Percentiles rank a stretch among this genome's conserved stretches.
phyloP scores from a whole-genome alignment of 2,329 filamentous ascomycete species.

The Fusarium equiseti region DNA sequence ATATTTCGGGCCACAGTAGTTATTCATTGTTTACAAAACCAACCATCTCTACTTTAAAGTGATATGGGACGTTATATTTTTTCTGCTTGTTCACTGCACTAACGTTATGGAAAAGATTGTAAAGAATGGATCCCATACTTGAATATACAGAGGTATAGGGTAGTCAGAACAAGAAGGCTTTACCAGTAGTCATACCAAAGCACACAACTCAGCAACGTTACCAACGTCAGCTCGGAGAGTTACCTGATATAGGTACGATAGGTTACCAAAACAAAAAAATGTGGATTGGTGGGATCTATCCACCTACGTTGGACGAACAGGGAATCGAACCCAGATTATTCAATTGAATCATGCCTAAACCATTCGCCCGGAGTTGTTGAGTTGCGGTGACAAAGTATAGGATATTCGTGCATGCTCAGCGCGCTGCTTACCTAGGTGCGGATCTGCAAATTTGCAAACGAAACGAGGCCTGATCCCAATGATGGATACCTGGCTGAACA shows the following conservation, averaged over 20 bases:
- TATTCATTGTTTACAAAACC: neutral
- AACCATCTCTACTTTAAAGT: neutral
- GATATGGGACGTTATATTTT: neutral
- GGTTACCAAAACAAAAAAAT: neutral
- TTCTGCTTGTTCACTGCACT: neutral
- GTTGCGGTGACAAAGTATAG: neutral
- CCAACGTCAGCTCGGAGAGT: neutral
- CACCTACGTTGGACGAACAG: conserved; percentile 41
- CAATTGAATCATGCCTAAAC: conserved; percentile 33
- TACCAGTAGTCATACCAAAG: too few species aligned
- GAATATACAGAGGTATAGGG: neutral
- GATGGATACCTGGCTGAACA: neutral
- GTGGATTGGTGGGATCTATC: conserved; percentile 23
- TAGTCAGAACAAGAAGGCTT: neutral
- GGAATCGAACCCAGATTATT: conserved; percentile 8
- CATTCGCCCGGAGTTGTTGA: conserved; percentile 43
- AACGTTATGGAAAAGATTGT: neutral
- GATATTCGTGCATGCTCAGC: conserved; percentile 12
- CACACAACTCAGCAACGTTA: neutral
- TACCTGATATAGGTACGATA: neutral
- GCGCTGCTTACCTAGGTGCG: neutral
- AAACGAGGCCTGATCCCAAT: neutral
- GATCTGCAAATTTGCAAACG: neutral
- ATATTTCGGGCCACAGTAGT: neutral
- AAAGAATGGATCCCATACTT: neutral